Percentiles rank a stretch among this genome's conserved stretches.
Evolutionary conservation across 345 rosid species (phyloP).

Genomic region (Heritiera fomes): DNA sequence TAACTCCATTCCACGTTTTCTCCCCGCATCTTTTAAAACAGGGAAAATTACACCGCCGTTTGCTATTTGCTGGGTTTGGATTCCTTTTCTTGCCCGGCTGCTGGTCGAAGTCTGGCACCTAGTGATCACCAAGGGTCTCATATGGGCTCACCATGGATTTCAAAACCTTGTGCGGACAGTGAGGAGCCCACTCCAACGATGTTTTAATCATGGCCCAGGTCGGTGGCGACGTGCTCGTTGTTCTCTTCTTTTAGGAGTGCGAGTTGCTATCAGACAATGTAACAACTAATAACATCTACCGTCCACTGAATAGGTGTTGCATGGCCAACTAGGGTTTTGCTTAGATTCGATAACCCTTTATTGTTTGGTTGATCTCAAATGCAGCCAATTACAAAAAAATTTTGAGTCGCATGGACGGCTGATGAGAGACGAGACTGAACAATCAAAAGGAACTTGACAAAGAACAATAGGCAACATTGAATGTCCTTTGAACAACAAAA

Average conservation of each 20-base stretch:
- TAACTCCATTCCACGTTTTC: neutral
- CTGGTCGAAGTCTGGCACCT: neutral
- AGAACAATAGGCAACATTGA: neutral
- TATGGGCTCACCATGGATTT: neutral
- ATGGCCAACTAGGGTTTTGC: too few relatives aligned
- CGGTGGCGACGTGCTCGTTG: neutral
- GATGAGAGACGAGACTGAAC: too few relatives aligned
- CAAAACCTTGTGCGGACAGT: neutral
- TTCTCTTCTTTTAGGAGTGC: too few relatives aligned
- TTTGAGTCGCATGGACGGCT: too few relatives aligned
- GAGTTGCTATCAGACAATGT: neutral
- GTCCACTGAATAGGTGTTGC: too few relatives aligned
- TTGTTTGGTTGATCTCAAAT: too few relatives aligned
- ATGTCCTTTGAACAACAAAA: neutral
- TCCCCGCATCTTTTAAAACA: neutral
- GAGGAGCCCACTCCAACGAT: neutral
- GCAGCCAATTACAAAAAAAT: too few relatives aligned
- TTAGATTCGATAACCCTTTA: too few relatives aligned
- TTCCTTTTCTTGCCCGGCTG: neutral
- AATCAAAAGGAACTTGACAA: neutral
- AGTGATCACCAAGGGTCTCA: neutral
- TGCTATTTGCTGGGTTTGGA: neutral
- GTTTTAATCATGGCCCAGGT: neutral
- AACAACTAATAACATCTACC: neutral
- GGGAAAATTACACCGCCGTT: neutral